Conservation (phyloP, 257 asterid species). For the Capsicum baccatum region DNA sequence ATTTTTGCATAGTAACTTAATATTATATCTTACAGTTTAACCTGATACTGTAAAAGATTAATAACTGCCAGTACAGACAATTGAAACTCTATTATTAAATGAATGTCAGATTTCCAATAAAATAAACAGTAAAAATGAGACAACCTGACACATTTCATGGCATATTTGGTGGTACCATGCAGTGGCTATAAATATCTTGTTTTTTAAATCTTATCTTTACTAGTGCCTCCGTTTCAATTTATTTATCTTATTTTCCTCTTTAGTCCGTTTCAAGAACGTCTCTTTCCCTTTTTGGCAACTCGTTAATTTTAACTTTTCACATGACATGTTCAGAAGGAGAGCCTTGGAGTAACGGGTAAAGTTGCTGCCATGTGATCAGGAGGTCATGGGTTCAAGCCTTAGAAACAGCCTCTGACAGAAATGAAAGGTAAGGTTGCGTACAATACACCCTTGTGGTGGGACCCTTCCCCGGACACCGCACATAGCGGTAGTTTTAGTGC, state of each 20-base stretch:
- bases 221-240: background rate
- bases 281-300: too few species aligned
- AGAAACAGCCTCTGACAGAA: too few species aligned
- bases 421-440: too few species aligned
- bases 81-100: background rate
- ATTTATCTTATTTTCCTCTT: background rate
- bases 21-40: background rate
- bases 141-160: constrained; percentile 24
- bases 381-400: too few species aligned
- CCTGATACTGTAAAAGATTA: background rate
- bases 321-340: too few species aligned
- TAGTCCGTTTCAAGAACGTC: too few species aligned
- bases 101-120: background rate
- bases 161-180: background rate
- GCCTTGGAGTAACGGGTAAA: too few species aligned
- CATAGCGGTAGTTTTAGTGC: too few species aligned
- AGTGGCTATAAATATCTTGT: background rate
- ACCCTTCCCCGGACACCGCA: too few species aligned
- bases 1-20: background rate
- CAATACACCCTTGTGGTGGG: too few species aligned
- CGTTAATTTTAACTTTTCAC: too few species aligned
- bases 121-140: background rate
- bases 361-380: too few species aligned
- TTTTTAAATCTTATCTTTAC: background rate
- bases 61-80: background rate